Percentiles rank a stretch among this genome's conserved stretches.
phyloP scores from a whole-genome alignment of 805 yeast genomes.

The Phaffomyces thermotolerans region DNA sequence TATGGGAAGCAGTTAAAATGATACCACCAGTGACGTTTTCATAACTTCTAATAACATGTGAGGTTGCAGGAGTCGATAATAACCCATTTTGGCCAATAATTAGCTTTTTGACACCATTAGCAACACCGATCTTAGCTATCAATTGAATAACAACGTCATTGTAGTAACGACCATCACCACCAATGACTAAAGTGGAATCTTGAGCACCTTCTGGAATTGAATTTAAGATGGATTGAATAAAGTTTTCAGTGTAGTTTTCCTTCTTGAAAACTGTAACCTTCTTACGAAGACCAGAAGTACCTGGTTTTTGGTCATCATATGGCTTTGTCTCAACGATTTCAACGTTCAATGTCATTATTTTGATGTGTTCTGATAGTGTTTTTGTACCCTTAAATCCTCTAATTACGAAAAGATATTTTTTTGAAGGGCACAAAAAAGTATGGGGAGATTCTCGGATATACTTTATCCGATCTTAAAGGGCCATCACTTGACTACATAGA shows the following conservation, averaged over 20 bases:
- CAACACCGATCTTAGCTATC: slow-evolving; percentile 81
- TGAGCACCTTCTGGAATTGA: slow-evolving; percentile 87
- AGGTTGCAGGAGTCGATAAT: slow-evolving; percentile 92
- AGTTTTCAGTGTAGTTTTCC: slow-evolving; percentile 85
- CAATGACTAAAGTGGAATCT: slow-evolving; percentile 75
- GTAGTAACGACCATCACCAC: slow-evolving; percentile 96
- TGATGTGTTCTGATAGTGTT: background rate
- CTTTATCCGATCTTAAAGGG: background rate
- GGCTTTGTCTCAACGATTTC: slow-evolving; percentile 55
- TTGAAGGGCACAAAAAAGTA: too few relatives aligned
- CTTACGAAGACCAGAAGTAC: slow-evolving; percentile 94
- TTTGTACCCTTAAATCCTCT: too few relatives aligned
- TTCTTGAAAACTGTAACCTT: slow-evolving; percentile 76
- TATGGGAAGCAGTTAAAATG: slow-evolving; percentile 92
- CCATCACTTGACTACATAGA: background rate
- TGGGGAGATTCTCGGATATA: background rate
- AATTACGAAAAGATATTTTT: background rate
- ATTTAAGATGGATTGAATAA: slow-evolving; percentile 76
- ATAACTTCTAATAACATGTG: slow-evolving; percentile 78
- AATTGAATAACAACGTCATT: slow-evolving; percentile 74
- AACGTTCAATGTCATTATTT: slow-evolving; percentile 8
- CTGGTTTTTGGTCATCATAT: slow-evolving; percentile 90
- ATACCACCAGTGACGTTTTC: slow-evolving; percentile 81
- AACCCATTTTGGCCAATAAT: slow-evolving; percentile 86
- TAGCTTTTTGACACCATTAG: slow-evolving; percentile 80